phyloP scores from a whole-genome alignment of 2,329 filamentous ascomycete genomes.

The Aspergillus floridensis region DNA sequence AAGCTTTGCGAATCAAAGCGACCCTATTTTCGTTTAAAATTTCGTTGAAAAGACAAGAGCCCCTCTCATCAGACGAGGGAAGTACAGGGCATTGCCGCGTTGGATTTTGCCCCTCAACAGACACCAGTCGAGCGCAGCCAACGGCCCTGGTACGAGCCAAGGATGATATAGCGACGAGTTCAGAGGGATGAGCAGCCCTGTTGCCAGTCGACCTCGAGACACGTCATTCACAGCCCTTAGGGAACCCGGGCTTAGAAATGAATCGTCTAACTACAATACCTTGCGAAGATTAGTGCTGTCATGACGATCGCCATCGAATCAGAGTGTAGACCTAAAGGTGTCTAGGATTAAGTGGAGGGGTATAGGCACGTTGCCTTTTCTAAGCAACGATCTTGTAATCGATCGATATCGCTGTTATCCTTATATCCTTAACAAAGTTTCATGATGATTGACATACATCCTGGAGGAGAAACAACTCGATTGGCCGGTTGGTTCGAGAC shows the following conservation, averaged over 20 bases:
- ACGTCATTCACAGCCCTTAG: background rate
- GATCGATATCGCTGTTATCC: background rate
- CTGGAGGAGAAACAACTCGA: background rate
- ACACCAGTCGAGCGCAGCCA: background rate
- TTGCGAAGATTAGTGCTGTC: background rate
- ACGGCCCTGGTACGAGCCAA: background rate
- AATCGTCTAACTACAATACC: background rate
- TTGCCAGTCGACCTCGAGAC: background rate
- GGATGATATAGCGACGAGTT: background rate
- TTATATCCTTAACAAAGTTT: background rate
- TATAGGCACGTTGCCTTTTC: background rate
- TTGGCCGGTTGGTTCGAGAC: too few relatives aligned
- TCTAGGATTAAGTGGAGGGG: background rate
- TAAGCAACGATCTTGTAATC: background rate
- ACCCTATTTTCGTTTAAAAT: background rate
- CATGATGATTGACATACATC: background rate
- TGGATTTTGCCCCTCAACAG: background rate
- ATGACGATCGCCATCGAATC: background rate
- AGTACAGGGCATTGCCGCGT: background rate
- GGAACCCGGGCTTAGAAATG: background rate
- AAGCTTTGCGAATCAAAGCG: background rate
- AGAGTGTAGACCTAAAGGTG: background rate
- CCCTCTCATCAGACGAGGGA: background rate
- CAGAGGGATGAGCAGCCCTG: conserved; percentile 3
- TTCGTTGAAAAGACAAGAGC: background rate